Base-by-base conservation (phyloP, 768 basidiomycete species). In the Calocybe indica region DNA sequence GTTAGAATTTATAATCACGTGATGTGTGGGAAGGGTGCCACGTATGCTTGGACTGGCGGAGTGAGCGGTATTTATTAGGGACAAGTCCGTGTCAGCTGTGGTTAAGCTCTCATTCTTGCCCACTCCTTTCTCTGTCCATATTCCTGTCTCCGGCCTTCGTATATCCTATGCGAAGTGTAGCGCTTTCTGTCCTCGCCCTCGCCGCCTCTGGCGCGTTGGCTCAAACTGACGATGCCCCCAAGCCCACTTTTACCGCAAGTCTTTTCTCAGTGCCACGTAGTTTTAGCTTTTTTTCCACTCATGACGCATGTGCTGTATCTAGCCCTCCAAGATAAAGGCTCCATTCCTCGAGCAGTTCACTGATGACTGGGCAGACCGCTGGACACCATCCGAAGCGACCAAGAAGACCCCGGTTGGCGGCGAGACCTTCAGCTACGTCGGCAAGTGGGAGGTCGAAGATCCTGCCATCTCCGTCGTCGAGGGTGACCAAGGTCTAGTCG, bases 311-410 rank as follows among this genome's bases (percentile, higher is more conserved):
- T 22, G 22, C 22, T 46, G 40, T 52, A 43, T 46, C 34, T 53
- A 95, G 92, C 70, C 82, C 43, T 87, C 92, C 43, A 65, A 72
- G 46, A 72, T 96, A 70, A 83, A 84, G 59, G 92, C 87, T 5
- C 84, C 90, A 37, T 98, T 98, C 74, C 60, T 99, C 55, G 96
- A 99, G 67, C 96, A 99, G 67, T 99, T 98, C 78, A 88, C 85
- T 12, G 82, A 85, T 42, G 86, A 89, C 69, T 95, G 92, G 85
- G 61, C 83, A 9, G 76, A 86, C 53, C 88, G 94, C 48, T 99
- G 96, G 95, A 92, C 90, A 43, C 85, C 94, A 34, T 97, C 94
- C 5, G 86, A 92, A 64, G 96, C 96, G 6, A 97, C 93, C 56
- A 98, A 98, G 79, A 93, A 95, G 81, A 95, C 92, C 10, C 86